Evolutionary conservation across 257 asterid genomes (phyloP).

Genomic region (Oldenlandia corymbosa): DNA sequence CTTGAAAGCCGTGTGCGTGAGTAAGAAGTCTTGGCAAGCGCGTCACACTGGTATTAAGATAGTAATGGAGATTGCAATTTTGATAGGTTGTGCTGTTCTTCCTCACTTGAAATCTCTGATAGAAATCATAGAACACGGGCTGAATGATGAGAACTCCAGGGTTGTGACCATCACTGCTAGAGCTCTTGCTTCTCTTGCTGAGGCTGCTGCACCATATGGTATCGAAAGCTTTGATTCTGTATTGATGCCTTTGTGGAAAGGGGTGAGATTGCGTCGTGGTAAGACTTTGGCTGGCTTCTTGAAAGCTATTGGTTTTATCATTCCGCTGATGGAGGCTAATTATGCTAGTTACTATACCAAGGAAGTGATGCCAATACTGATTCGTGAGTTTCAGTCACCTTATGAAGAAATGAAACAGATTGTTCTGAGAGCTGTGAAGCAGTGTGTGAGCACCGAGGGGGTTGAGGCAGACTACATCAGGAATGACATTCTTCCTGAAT

Average conservation of each 20-base stretch:
- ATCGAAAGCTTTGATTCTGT: conserved; percentile 90
- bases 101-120: conserved; percentile 86
- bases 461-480: conserved; percentile 80
- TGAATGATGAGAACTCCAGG: conserved; percentile 87
- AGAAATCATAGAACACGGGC: conserved; percentile 87
- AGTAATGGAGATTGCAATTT: conserved; percentile 87
- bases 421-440: conserved; percentile 88
- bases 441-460: conserved; percentile 93
- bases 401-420: conserved; percentile 94
- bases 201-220: conserved; percentile 93
- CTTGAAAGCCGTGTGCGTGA: conserved; percentile 88
- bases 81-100: conserved; percentile 87
- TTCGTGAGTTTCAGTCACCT: conserved; percentile 89
- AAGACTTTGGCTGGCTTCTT: conserved; percentile 88
- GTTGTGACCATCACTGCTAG: conserved; percentile 83
- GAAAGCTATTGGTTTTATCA: conserved; percentile 86
- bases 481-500: conserved; percentile 82
- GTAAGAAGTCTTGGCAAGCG: conserved; percentile 98
- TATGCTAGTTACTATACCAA: conserved; percentile 89
- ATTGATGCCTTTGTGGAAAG: conserved; percentile 88
- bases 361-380: conserved; percentile 83
- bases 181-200: conserved; percentile 92
- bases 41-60: conserved; percentile 97
- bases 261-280: conserved; percentile 86
- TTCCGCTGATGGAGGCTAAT: conserved; percentile 91